Evolutionary conservation across 1,284 basidiomycete genomes (phyloP), one percentile per base, ranked within the genome.

Genomic region (Malassezia sp.): DNA sequence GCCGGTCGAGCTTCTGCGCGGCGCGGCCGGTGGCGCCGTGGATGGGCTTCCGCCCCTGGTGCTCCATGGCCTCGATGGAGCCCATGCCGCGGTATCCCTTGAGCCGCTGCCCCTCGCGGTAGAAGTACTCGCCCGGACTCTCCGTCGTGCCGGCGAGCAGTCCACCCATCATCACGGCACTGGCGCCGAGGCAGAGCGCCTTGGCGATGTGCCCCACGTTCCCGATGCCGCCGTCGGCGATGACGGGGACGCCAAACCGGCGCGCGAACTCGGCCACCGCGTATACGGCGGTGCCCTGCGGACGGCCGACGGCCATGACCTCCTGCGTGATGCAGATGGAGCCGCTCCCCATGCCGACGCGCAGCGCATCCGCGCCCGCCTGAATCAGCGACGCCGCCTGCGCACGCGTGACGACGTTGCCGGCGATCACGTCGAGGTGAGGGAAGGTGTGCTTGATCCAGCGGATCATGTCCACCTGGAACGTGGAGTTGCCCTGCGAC

Each of bases 311-410:
- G n/a, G 93, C 91, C 85, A 96, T 97, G 63, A 99, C 86, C 72
- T 99, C 91, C 73, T 99, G 91, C 4, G 91, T 99, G 73, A 97
- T 97, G 72, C 91, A 99, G 69, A 99, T 99, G 10, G 88, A 93
- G 15, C 91, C 91, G 12, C 83, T 87, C 40, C 91, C 91, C 91
- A 99, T 99, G 43, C 91, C 93, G 33, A 99, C 78, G 37, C 88
- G 84, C 9, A 97, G 78, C 30, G 78, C 91, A 62, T 99, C 91
- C 6, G 90, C 91, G 49, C 91, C 93, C 5, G 88, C 91, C 18
- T 79, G 82, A 58, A 99, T 96, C 50, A 99, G 80, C 45, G 77
- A 80, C 14, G 93, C 91, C 4, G 91, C 91, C 71, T 97, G 91
- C 71, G 95, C 91, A 49, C 93, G 83, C 7, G 90, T 96, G 49